Evolutionary conservation across 371 early-diverging fungal genomes (phyloP).

Genomic region (Smittium mucronatum): DNA sequence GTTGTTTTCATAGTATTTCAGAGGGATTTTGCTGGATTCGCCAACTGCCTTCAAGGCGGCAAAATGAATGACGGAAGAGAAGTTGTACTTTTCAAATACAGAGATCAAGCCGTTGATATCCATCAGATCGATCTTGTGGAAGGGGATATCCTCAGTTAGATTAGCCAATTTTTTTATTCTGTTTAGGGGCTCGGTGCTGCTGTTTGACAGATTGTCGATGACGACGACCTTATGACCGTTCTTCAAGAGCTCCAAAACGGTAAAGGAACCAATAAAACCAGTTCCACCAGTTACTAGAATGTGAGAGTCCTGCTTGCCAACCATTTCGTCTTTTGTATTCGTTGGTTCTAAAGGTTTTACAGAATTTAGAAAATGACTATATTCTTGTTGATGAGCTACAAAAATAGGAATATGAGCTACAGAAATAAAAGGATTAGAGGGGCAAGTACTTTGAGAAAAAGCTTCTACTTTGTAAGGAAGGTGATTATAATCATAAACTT

Average conservation of each 20-base stretch:
- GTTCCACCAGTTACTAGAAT: conserved; percentile 83
- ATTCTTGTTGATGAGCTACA: no score
- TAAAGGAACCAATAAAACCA: conserved; percentile 86
- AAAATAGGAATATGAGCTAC: no score
- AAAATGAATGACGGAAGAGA: conserved; percentile 76
- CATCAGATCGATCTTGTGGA: conserved; percentile 56
- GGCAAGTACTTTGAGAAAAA: no score
- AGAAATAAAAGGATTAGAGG: no score
- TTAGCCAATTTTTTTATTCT: conserved; percentile 48
- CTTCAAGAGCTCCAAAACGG: conserved; percentile 60
- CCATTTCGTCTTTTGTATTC: no score
- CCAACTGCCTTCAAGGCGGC: conserved; percentile 84
- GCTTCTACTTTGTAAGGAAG: no score
- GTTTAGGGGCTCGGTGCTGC: conserved; percentile 51
- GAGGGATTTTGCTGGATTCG: conserved; percentile 68
- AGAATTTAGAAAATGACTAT: no score
- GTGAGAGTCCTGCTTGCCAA: no score
- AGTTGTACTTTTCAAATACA: conserved; percentile 45
- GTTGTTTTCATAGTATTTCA: conserved; percentile 79
- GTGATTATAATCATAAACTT: no score
- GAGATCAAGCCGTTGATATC: conserved; percentile 45
- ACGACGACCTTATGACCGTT: conserved; percentile 60
- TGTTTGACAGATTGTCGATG: conserved; percentile 66
- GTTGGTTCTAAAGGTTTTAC: no score
- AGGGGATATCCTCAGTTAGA: conserved; percentile 38